Conservation (phyloP, 2,329 filamentous ascomycete species). For the Aspergillus hortae region DNA sequence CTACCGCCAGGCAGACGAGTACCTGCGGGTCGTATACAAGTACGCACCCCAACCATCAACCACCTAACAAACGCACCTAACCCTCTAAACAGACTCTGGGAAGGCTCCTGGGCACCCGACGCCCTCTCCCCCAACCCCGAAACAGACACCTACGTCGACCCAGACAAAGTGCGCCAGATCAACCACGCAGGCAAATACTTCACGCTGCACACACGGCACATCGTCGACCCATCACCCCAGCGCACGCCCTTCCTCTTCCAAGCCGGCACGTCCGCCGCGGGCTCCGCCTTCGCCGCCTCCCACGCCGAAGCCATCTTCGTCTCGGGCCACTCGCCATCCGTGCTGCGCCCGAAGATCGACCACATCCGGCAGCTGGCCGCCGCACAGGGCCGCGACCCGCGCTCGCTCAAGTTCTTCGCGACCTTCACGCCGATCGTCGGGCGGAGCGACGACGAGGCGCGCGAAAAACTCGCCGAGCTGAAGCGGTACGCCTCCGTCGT, state of each 20-base stretch:
- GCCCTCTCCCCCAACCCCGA: constrained; percentile 53
- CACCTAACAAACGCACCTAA: too few species aligned
- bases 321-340: constrained; percentile 49
- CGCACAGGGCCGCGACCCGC: constrained; percentile 53
- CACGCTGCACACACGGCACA: constrained; percentile 44
- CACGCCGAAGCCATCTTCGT: constrained; percentile 62
- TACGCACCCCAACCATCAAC: constrained; percentile 20
- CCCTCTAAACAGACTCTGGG: constrained; percentile 43
- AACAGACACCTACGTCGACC: constrained; percentile 56
- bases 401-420: constrained; percentile 55
- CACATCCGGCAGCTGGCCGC: constrained; percentile 52
- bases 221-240: constrained; percentile 55
- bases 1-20: constrained; percentile 61
- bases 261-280: constrained; percentile 57
- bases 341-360: constrained; percentile 50
- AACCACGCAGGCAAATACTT: constrained; percentile 58
- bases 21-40: constrained; percentile 61
- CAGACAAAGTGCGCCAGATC: constrained; percentile 58
- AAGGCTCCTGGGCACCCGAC: constrained; percentile 56
- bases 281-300: constrained; percentile 53
- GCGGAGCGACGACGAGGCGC: constrained; percentile 51
- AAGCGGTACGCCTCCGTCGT: constrained; percentile 53
- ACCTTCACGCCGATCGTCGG: constrained; percentile 51
- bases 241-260: constrained; percentile 58
- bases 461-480: constrained; percentile 49